Conservation (phyloP, 2,329 filamentous ascomycete species). For the Penicillium sp. region DNA sequence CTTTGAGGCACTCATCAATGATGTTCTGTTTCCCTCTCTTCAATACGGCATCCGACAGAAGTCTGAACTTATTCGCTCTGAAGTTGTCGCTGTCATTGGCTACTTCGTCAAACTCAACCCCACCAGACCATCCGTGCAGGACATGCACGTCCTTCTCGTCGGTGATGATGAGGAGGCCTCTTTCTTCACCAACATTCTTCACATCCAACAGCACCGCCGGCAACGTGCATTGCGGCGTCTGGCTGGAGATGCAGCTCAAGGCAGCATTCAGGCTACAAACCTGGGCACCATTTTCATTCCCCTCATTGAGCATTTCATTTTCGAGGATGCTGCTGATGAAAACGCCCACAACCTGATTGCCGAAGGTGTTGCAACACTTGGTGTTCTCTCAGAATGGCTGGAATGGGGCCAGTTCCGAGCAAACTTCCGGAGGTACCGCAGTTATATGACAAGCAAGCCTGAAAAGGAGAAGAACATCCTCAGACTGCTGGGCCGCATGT, state of each 20-base stretch:
- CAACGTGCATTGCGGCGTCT: conserved; percentile 73
- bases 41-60: conserved; percentile 65
- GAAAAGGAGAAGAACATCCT: conserved; percentile 80
- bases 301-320: conserved; percentile 86
- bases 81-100: conserved; percentile 71
- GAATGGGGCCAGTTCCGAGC: conserved; percentile 88
- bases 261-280: conserved; percentile 64
- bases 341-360: conserved; percentile 71
- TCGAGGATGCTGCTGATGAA: conserved; percentile 71
- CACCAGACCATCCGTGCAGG: conserved; percentile 60
- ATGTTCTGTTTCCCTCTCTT: conserved; percentile 64
- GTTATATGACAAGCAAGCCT: conserved; percentile 69
- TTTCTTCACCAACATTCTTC: conserved; percentile 88
- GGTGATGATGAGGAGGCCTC: conserved; percentile 67
- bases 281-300: conserved; percentile 81
- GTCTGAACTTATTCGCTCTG: conserved; percentile 75
- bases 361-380: conserved; percentile 74
- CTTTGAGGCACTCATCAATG: conserved; percentile 53
- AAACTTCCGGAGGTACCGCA: conserved; percentile 71
- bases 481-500: conserved; percentile 68
- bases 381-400: conserved; percentile 62
- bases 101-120: conserved; percentile 65
- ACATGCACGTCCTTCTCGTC: conserved; percentile 63
- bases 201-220: conserved; percentile 78
- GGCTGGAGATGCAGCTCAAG: conserved; percentile 56